phyloP scores from a whole-genome alignment of 1,139 yeast species.

The Yamadazyma songkhlaensis region DNA sequence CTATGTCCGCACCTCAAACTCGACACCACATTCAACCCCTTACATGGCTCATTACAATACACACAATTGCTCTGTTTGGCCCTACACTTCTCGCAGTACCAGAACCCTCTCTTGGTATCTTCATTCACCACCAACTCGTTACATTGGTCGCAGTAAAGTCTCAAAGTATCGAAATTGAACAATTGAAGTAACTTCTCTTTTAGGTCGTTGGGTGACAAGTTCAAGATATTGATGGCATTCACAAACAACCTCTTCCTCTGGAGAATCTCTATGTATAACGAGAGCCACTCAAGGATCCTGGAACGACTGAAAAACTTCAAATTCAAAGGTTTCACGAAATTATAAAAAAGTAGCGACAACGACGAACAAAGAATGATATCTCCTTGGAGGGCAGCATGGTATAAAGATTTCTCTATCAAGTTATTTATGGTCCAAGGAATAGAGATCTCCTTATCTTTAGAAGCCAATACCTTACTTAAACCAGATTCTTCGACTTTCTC shows the following conservation, averaged over 20 bases:
- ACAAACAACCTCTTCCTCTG: constrained; percentile 53
- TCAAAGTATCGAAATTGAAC: constrained; percentile 12
- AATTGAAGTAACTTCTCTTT: constrained; percentile 23
- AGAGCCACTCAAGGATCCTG: constrained; percentile 52
- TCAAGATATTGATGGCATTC: constrained; percentile 57
- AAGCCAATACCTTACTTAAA: constrained; percentile 30
- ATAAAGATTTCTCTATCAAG: constrained; percentile 42
- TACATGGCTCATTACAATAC: constrained; percentile 77
- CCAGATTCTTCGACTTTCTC: constrained; percentile 20
- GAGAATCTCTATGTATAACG: constrained; percentile 56
- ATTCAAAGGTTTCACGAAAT: constrained; percentile 15
- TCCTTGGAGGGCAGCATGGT: constrained; percentile 60
- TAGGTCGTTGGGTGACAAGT: constrained; percentile 37
- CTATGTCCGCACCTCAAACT: constrained; percentile 79
- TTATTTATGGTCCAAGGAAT: constrained; percentile 32
- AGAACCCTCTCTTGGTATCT: constrained; percentile 62
- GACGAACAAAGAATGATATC: constrained; percentile 64
- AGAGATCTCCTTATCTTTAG: constrained; percentile 4
- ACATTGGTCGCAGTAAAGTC: constrained; percentile 67
- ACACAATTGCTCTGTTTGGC: constrained; percentile 64
- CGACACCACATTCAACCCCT: constrained; percentile 66
- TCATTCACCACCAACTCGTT: constrained; percentile 64
- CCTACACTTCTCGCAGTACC: constrained; percentile 81
- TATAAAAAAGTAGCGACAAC: constrained; percentile 53
- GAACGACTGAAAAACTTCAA: constrained; percentile 18